These are phyloP conservation scores for Clitoria ternatea DNA, from an alignment of 306 rosid species.

Conservation along the genomic window DNA sequence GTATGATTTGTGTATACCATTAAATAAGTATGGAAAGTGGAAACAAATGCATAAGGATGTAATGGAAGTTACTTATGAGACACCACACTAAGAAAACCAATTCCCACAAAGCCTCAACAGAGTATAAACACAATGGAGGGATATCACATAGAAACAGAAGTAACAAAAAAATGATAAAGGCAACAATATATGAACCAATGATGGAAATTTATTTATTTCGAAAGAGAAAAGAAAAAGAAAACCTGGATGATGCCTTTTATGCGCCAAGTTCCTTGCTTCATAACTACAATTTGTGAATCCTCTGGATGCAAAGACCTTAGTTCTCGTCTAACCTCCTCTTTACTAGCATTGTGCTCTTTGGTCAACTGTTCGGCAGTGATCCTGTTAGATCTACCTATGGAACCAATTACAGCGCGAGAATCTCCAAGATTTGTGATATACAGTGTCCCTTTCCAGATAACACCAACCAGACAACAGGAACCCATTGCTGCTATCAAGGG, in stretches of 20 bases:
- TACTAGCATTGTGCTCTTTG: constrained; percentile 76
- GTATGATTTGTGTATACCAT: background rate
- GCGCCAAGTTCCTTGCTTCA: constrained; percentile 91
- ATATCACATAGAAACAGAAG: background rate
- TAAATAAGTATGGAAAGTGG: background rate
- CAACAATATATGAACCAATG: background rate
- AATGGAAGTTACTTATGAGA: background rate
- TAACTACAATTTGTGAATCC: constrained; percentile 71
- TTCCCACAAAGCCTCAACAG: background rate
- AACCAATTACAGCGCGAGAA: constrained; percentile 83
- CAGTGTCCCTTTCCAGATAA: constrained; percentile 70
- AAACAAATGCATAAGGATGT: background rate
- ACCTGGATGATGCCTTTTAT: constrained; percentile 97
- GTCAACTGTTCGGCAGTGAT: constrained; percentile 74
- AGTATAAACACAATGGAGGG: background rate
- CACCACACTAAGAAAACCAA: background rate
- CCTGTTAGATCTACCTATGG: constrained; percentile 56
- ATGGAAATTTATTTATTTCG: background rate
- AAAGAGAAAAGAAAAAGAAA: constrained; percentile 10
- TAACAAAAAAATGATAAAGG: background rate
- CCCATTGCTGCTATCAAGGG: constrained; percentile 80
- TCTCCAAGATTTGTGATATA: constrained; percentile 80
- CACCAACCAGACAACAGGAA: constrained; percentile 85
- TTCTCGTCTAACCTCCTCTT: constrained; percentile 76
- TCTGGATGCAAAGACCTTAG: constrained; percentile 72